Evolutionary conservation across 1,139 yeast genomes (phyloP), one percentile per base, ranked within the genome.

Genomic region (Suhomyces yuchorum): DNA sequence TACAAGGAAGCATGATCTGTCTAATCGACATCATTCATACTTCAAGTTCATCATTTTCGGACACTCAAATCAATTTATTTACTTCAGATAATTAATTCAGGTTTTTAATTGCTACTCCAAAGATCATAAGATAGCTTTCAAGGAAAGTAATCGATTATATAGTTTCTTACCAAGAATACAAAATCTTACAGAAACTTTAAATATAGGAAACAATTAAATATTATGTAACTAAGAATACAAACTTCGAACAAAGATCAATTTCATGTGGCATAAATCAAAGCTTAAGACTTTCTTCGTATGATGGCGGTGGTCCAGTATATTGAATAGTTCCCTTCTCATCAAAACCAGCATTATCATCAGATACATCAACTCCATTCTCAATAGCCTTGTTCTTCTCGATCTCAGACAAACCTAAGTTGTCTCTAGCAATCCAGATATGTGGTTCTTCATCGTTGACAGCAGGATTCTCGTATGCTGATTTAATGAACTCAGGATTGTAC

Each of bases 351-450:
- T 79, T 75, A 28, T 72, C 82, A 60, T 85, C 86, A 47, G 77
- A 69, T 17, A 84, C 84, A 49, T 79, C 78, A 36, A 85, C 82
- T 22, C 77, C 78, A 39, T 77, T 68, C 40, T 78, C 82, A 30
- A 71, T 61, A n/a, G 89, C 80, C 56, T 80, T 77, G 41, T 72
- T 73, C 59, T 83, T 82, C 61, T 82, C 84, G 50, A 77, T 75
- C 48, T 75, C 78, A 3, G 89, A 80, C 40, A 87, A 75, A 18
- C 93, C 93, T 80, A 85, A 70, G 23, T 81, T 77, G 65, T 87
- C 95, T 52, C 68, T 74, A 37, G 87, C 82, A 53, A 85, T 71
- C 95, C 95, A 87, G 44, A 85, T 73, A 40, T 79, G 79, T 14
- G 90, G 89, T 55, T 79, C 84, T 28, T 73, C 76, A 39, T 81